Base-by-base conservation (phyloP, 306 rosid genomes). In the Sesbania bispinosa region DNA sequence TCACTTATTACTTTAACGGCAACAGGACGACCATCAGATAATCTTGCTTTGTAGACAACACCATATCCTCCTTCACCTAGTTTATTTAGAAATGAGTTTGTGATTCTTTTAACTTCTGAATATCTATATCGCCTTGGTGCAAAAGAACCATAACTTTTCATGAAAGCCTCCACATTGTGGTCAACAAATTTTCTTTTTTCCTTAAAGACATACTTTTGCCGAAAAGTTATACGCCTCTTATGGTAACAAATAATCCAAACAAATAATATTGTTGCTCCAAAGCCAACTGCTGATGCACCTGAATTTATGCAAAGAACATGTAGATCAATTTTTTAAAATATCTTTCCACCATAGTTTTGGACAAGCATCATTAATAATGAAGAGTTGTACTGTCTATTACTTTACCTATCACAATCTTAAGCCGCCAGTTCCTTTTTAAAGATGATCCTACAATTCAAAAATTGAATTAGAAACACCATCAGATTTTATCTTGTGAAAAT, bases 1-100 rank as follows among this genome's bases (percentile, higher is more conserved):
- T 69, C 83, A 0, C 11, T 69, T 6, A 82, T 21, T 14, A 80
- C 16, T 62, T 85, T 85, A 8, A 80, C 82, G 0, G 82, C 87
- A 3, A 70, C 85, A 8, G 14, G 64, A 77, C 32, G 73, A n/a
- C 82, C 83, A 67, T 85, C 74, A 0, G 43, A 14, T 43, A 85
- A 54, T 1, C 4, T 73, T 23, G 81, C 85, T 77, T 76, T 82
- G 36, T 79, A 81, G 0, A 85, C 86, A 27, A 35, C 30, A 7
- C 87, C 89, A 61, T 35, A 85, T 24, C 81, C 89, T 47, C 84
- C 88, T 36, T 78, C 59, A 0, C 86, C 88, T 13, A 81, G 2
- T 61, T 55, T 70, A 4, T 75, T 13, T 10, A 2, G 24, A 6
- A 78, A 84, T 2, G 55, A 59, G 4, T 67, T 75, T 62, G 88